These are phyloP conservation scores for Sporormia fimetaria DNA, from an alignment of 495 filamentous ascomycete species.

Conservation along the genomic window DNA sequence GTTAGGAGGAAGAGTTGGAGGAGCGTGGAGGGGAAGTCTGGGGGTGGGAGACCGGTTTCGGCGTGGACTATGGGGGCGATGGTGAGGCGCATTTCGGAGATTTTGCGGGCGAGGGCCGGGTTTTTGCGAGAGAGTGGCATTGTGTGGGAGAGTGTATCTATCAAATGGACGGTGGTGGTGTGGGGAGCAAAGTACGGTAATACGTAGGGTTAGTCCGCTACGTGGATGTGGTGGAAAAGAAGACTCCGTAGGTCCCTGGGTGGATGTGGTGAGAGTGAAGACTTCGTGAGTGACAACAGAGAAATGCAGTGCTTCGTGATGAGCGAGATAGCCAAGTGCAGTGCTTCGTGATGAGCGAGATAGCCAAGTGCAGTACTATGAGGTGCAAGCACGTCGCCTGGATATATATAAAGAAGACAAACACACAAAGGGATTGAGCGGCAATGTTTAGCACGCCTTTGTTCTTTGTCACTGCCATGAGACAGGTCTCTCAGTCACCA, in stretches of 20 bases:
- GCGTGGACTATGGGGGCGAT: conserved; percentile 49
- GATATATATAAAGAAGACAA: conserved; percentile 15
- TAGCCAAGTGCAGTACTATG: conserved; percentile 2
- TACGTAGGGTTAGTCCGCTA: no score
- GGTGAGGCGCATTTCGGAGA: conserved; percentile 32
- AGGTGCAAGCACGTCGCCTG: not conserved
- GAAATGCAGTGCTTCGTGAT: no score
- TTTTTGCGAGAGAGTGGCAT: not conserved
- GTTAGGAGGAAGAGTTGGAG: conserved; percentile 68
- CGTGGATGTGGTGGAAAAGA: no score
- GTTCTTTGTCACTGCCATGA: conserved; percentile 8
- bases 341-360: not conserved
- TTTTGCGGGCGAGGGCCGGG: conserved; percentile 24
- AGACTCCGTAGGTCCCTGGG: no score
- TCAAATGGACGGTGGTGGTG: no score
- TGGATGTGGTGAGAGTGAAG: no score
- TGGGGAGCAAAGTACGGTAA: no score
- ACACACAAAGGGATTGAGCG: conserved; percentile 5
- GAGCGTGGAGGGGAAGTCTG: conserved; percentile 53
- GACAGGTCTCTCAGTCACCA: no score
- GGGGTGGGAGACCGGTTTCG: conserved; percentile 49
- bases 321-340: no score
- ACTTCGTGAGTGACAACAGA: no score
- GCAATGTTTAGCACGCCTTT: conserved; percentile 4
- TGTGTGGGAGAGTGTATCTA: no score